phyloP scores from a whole-genome alignment of 2,329 filamentous ascomycete species.

The Cladobotryum mycophilum region DNA sequence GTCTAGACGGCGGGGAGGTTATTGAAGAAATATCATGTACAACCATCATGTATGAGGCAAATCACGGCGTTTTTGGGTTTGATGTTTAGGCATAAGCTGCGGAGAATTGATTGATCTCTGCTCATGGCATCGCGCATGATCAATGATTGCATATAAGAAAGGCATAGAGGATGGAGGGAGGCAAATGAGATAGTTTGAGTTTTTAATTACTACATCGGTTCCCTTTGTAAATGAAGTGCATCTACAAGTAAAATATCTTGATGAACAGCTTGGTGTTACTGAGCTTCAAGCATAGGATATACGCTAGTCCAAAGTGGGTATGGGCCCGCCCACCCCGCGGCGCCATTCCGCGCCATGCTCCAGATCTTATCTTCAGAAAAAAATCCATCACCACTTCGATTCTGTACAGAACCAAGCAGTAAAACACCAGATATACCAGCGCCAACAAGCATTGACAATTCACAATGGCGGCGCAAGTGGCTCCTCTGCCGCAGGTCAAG shows the following conservation, averaged over 20 bases:
- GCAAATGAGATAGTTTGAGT: neutral
- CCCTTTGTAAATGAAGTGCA: neutral
- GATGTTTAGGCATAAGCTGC: neutral
- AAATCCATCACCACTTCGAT: slow-evolving; percentile 15
- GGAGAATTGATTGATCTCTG: neutral
- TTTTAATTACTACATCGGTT: neutral
- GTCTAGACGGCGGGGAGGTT: slow-evolving; percentile 44
- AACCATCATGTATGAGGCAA: neutral
- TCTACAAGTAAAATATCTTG: neutral
- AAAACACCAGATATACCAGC: neutral
- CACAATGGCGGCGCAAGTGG: slow-evolving; percentile 79
- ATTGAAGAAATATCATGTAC: slow-evolving; percentile 22
- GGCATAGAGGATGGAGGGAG: neutral
- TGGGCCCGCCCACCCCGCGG: slow-evolving; percentile 2
- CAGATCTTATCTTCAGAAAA: slow-evolving; percentile 24
- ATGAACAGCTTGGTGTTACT: neutral
- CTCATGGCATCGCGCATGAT: neutral
- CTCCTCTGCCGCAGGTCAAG: slow-evolving; percentile 73
- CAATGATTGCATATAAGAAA: neutral
- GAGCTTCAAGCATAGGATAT: too few relatives aligned
- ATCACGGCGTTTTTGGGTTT: neutral
- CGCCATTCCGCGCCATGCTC: slow-evolving; percentile 14
- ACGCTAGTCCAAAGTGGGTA: slow-evolving; percentile 4
- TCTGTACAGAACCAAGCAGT: too few relatives aligned
- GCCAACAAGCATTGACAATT: slow-evolving; percentile 7